Evolutionary conservation across 495 filamentous ascomycete species (phyloP).

Genomic region (Lichina pygmaea): DNA sequence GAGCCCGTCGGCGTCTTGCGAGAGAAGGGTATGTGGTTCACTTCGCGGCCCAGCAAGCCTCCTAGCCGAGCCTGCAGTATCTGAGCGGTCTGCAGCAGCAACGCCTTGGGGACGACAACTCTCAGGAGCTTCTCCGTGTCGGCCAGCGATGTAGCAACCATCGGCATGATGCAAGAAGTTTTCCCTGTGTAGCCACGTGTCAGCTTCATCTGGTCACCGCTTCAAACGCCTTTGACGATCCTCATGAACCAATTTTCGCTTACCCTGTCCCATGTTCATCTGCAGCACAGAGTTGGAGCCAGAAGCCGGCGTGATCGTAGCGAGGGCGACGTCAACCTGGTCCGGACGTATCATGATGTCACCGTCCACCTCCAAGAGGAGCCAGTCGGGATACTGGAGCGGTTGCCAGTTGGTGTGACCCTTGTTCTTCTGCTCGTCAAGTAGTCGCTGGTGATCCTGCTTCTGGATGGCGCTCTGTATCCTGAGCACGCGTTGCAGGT

Average conservation of each 20-base stretch:
- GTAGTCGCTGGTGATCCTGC: slow-evolving; percentile 2
- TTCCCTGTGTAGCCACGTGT: slow-evolving; percentile 9
- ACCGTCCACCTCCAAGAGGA: slow-evolving; percentile 29
- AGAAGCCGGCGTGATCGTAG: slow-evolving; percentile 20
- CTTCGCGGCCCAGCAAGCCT: slow-evolving; percentile 17
- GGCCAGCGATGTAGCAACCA: slow-evolving; percentile 22
- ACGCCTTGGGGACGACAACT: slow-evolving; percentile 22
- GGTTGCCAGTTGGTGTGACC: slow-evolving; percentile 16
- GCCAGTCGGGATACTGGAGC: slow-evolving; percentile 20
- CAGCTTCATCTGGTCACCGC: background rate
- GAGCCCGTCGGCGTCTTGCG: slow-evolving; percentile 7
- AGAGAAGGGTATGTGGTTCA: slow-evolving; percentile 24
- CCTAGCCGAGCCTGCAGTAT: slow-evolving; percentile 19
- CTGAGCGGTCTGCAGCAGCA: slow-evolving; percentile 23
- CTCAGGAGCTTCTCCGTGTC: slow-evolving; percentile 17
- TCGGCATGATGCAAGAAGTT: slow-evolving; percentile 25
- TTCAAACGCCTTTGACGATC: background rate
- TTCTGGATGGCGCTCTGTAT: slow-evolving; percentile 9
- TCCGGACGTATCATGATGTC: slow-evolving; percentile 23
- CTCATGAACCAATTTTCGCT: background rate
- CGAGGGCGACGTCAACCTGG: slow-evolving; percentile 24
- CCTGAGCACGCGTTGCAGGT: slow-evolving; percentile 17
- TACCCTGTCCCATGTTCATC: slow-evolving; percentile 20
- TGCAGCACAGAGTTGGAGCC: slow-evolving; percentile 25
- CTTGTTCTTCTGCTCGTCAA: slow-evolving; percentile 5